Evolutionary conservation across 305 asterid species (phyloP).

Genomic region (Fraxinus floribunda): DNA sequence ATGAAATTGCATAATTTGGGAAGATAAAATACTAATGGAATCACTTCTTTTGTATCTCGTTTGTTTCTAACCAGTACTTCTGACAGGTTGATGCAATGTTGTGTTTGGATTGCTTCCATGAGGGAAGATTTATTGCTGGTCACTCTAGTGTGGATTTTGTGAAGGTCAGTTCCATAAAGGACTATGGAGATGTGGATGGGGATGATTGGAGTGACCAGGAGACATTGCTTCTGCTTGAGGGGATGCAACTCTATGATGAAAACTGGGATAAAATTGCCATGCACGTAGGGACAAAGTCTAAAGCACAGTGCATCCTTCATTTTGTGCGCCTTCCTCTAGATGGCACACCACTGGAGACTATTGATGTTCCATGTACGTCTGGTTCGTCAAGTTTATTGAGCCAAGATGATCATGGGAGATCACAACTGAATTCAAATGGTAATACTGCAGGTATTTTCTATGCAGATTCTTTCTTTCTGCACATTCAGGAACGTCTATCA

Average conservation of each 20-base stretch:
- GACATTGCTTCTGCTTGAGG: slow-evolving; percentile 83
- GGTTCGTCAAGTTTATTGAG: slow-evolving; percentile 41
- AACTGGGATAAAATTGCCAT: slow-evolving; percentile 93
- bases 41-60: slow-evolving; percentile 9
- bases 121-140: slow-evolving; percentile 86
- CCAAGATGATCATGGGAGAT: slow-evolving; percentile 42
- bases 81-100: slow-evolving; percentile 71
- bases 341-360: slow-evolving; percentile 52
- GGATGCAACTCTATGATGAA: slow-evolving; percentile 75
- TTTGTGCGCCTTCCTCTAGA: slow-evolving; percentile 88
- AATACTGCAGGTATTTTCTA: slow-evolving; percentile 37
- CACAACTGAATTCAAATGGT: slow-evolving; percentile 59
- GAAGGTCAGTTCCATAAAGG: slow-evolving; percentile 64
- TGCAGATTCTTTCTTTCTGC: slow-evolving; percentile 15
- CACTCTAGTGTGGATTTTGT: slow-evolving; percentile 91
- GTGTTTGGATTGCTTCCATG: slow-evolving; percentile 86
- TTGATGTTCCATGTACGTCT: slow-evolving; percentile 71
- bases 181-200: slow-evolving; percentile 71
- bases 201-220: slow-evolving; percentile 96
- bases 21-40: not conserved
- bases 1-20: slow-evolving; percentile 1
- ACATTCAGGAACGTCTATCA: slow-evolving; percentile 10
- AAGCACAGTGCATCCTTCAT: slow-evolving; percentile 93
- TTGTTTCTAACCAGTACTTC: slow-evolving; percentile 31
- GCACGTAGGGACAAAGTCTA: slow-evolving; percentile 92